Evolutionary conservation across 371 early-diverging fungal genomes (phyloP).

Genomic region (Entomophthora muscae): DNA sequence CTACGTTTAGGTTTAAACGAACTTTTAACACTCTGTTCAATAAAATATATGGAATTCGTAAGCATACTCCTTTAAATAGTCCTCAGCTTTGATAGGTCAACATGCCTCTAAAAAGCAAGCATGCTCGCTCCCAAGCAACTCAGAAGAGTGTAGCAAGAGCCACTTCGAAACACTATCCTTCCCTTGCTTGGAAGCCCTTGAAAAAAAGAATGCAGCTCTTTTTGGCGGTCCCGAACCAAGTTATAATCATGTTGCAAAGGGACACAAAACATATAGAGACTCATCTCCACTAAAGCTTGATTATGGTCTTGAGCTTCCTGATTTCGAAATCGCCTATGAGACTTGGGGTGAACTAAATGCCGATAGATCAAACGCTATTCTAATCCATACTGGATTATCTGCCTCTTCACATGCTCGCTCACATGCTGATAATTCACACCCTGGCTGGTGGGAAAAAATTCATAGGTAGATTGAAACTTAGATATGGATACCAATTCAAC

Average conservation of each 20-base stretch:
- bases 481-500: too few relatives aligned
- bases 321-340: constrained; percentile 62
- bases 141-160: too few relatives aligned
- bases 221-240: constrained; percentile 72
- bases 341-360: constrained; percentile 66
- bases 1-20: too few relatives aligned
- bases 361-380: constrained; percentile 48
- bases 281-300: constrained; percentile 48
- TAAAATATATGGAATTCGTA: too few relatives aligned
- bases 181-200: constrained; percentile 57
- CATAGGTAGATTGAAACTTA: too few relatives aligned
- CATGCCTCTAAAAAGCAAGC: too few relatives aligned
- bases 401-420: constrained; percentile 70
- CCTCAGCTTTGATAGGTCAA: too few relatives aligned
- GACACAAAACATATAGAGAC: constrained; percentile 52
- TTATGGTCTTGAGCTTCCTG: constrained; percentile 66
- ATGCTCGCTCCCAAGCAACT: too few relatives aligned
- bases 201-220: constrained; percentile 40
- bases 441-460: constrained; percentile 98
- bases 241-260: constrained; percentile 68
- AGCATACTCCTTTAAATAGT: too few relatives aligned
- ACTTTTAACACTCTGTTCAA: too few relatives aligned
- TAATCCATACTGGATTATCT: constrained; percentile 74
- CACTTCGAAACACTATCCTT: constrained; percentile 20
- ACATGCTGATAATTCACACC: constrained; percentile 46